Base-by-base conservation (phyloP, 2,329 filamentous ascomycete species). In the Knufia fluminis region DNA sequence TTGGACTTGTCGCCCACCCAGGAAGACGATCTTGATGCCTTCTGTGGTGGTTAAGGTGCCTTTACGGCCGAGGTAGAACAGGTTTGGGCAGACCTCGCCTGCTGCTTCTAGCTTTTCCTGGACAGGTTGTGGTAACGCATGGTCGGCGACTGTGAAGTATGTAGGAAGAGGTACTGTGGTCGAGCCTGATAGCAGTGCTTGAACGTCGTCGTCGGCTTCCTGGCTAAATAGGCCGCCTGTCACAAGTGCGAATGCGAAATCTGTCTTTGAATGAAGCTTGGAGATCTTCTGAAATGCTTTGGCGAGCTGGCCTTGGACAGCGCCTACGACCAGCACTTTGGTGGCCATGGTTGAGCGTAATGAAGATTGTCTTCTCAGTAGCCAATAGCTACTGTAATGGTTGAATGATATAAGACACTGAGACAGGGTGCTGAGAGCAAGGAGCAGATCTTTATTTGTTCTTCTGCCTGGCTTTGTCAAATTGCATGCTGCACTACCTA, bases 1-100 rank as follows among this genome's bases (percentile, higher is more conserved):
- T 32, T 55, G 54, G n/a, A 55, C 44, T 1, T 88, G 69, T 28
- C 75, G 71, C 0, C 92, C 92, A 22, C 91, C 91, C 0, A 98
- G 74, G 0, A 86, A 75, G n/a, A 91, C 86, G 54, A 98, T 89
- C 45, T 85, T 82, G 40, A 97, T 74, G 1, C 90, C 91, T 57
- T 96, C 90, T 0, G 86, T 84, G 0, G 91, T 97, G 65, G 92
- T 97, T 46, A 88, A 84, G 12, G 84, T 82, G 53, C 86, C 87
- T 60, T 88, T 83, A 66, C 92, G 94, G 50, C 86, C 90, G 1
- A 98, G 78, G 61, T 85, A 94, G 67, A 87, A 86, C 9, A 98
- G 77, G 63, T 98, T 97, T n/a, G 83, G 77, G 64, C 89, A 95
- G 16, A 98, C 76, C 60, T 84, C 80, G 54, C 76, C 83, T 54